Percentiles rank a stretch among this genome's conserved stretches.
Evolutionary conservation across 176 grass and related monocot genomes (phyloP).

Genomic region (Ampelocalamus luodianensis): DNA sequence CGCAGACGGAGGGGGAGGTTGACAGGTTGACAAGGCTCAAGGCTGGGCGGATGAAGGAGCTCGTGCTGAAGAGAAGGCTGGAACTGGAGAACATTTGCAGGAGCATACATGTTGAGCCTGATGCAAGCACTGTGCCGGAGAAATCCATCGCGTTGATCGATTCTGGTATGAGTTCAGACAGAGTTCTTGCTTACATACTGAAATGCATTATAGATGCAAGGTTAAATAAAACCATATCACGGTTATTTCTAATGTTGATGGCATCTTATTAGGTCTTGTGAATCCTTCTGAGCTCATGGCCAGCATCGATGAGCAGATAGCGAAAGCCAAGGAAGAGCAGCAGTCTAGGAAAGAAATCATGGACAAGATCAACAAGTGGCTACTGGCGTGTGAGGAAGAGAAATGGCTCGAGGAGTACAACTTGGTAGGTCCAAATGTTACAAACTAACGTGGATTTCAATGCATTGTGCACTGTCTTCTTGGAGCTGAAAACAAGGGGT

Average conservation of each 20-base stretch:
- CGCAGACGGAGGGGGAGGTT: slow-evolving; percentile 58
- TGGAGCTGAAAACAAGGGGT: background rate
- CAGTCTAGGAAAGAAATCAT: slow-evolving; percentile 68
- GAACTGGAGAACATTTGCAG: slow-evolving; percentile 71
- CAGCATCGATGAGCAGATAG: slow-evolving; percentile 68
- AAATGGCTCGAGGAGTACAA: slow-evolving; percentile 63
- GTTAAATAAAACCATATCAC: background rate
- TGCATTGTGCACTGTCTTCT: background rate
- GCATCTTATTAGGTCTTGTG: slow-evolving; percentile 41
- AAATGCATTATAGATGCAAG: background rate
- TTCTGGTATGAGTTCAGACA: slow-evolving; percentile 43
- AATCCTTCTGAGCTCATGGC: slow-evolving; percentile 63
- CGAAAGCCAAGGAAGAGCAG: slow-evolving; percentile 48
- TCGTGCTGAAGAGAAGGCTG: slow-evolving; percentile 62
- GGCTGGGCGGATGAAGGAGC: slow-evolving; percentile 67
- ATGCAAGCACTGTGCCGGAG: slow-evolving; percentile 63
- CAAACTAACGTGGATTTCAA: background rate
- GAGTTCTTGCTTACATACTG: background rate
- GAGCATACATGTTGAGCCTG: slow-evolving; percentile 66
- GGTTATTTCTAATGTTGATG: background rate
- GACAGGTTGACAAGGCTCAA: slow-evolving; percentile 65
- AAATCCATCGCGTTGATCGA: slow-evolving; percentile 64
- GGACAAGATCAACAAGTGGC: slow-evolving; percentile 75
- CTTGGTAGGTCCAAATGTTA: slow-evolving; percentile 24
- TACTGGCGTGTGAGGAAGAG: slow-evolving; percentile 68